phyloP scores from a whole-genome alignment of 2,329 filamentous ascomycete species.

The Zymoseptoria tritici region DNA sequence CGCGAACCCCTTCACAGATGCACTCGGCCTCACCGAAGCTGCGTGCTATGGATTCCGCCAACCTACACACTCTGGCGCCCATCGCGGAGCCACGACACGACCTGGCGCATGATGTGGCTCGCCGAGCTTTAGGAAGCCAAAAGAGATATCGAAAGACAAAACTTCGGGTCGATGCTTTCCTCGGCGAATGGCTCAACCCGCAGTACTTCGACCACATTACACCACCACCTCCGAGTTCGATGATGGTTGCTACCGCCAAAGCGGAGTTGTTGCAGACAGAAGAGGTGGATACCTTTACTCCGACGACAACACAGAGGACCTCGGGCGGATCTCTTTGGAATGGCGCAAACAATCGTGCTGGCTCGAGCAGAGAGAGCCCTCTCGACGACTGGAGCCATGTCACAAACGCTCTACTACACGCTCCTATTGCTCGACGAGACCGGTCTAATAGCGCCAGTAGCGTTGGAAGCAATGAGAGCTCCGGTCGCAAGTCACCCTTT shows the following conservation, averaged over 20 bases:
- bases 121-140: conserved; percentile 29
- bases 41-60: conserved; percentile 16
- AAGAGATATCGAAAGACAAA: conserved; percentile 45
- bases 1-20: conserved; percentile 22
- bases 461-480: conserved; percentile 26
- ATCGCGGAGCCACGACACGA: conserved; percentile 34
- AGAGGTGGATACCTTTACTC: conserved; percentile 41
- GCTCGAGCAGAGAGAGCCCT: conserved; percentile 17
- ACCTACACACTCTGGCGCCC: conserved; percentile 23
- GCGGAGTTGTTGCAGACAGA: conserved; percentile 76
- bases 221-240: conserved; percentile 72
- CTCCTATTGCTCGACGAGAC: conserved; percentile 36
- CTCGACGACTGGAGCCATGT: conserved; percentile 26
- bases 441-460: conserved; percentile 43
- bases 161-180: conserved; percentile 79
- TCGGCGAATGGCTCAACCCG: conserved; percentile 91
- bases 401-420: conserved; percentile 19
- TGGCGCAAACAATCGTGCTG: conserved; percentile 30
- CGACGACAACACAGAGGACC: conserved; percentile 31
- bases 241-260: conserved; percentile 87
- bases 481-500: conserved; percentile 24
- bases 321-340: conserved; percentile 38
- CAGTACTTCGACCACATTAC: conserved; percentile 92
- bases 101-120: conserved; percentile 29
- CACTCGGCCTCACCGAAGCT: conserved; percentile 29